These are phyloP conservation scores for Teratosphaeria epicoccoides DNA, from an alignment of 2,329 filamentous ascomycete species.

Conservation along the genomic window DNA sequence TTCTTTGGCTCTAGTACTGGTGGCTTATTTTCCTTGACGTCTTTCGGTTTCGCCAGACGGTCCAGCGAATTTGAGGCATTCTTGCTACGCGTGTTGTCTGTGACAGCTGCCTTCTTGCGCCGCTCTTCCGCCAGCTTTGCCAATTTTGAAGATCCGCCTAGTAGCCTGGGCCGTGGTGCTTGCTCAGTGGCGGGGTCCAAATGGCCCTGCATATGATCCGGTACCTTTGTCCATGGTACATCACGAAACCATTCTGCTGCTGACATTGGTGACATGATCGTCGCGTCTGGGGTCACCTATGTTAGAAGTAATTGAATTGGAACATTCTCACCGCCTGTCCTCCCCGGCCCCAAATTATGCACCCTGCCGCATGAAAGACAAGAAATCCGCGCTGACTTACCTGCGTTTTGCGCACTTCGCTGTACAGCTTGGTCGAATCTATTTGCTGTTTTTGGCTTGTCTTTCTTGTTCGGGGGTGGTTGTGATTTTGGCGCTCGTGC, in stretches of 20 bases:
- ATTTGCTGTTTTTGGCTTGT: constrained; percentile 28
- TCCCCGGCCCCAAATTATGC: neutral
- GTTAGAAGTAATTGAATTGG: neutral
- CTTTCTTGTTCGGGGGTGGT: constrained; percentile 24
- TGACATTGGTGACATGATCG: constrained; percentile 23
- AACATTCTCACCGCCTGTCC: no score
- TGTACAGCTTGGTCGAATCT: constrained; percentile 39
- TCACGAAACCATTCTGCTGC: constrained; percentile 63
- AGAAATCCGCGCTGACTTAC: constrained; percentile 30
- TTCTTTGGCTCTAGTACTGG: constrained; percentile 50
- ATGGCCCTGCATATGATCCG: constrained; percentile 50
- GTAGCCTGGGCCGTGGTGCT: constrained; percentile 53
- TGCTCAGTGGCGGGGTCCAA: constrained; percentile 50
- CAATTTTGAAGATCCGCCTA: constrained; percentile 83
- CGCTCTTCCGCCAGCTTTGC: constrained; percentile 79
- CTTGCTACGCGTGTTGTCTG: constrained; percentile 2
- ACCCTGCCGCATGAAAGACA: neutral
- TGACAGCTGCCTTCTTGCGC: constrained; percentile 63
- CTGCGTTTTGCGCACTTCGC: constrained; percentile 32
- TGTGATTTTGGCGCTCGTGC: constrained; percentile 13
- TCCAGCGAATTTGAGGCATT: constrained; percentile 35
- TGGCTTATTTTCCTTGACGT: constrained; percentile 16
- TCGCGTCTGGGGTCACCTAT: constrained; percentile 5
- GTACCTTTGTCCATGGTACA: constrained; percentile 73
- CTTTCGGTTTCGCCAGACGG: constrained; percentile 26